Conservation (phyloP, 306 rosid species). For the Cicer yamashitae region DNA sequence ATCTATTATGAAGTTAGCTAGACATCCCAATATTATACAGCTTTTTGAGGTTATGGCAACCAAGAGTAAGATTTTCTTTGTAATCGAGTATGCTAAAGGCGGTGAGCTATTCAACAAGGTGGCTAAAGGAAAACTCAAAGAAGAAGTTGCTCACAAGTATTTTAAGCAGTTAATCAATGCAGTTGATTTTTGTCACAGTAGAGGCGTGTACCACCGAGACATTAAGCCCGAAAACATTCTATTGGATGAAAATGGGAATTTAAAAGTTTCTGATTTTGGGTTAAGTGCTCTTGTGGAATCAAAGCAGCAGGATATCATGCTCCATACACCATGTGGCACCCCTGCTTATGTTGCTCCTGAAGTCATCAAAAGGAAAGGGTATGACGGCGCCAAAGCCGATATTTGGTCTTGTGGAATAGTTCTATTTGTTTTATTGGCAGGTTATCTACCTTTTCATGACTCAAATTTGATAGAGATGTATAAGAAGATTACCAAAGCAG, state of each 20-base stretch:
- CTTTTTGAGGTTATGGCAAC: constrained; percentile 93
- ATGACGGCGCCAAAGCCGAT: constrained; percentile 93
- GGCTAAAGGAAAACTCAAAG: constrained; percentile 79
- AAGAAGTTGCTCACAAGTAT: constrained; percentile 71
- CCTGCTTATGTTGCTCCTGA: constrained; percentile 98
- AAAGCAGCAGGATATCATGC: constrained; percentile 65
- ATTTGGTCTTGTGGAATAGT: constrained; percentile 96
- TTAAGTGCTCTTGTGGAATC: constrained; percentile 78
- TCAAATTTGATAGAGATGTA: constrained; percentile 88
- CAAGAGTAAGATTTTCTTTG: constrained; percentile 83
- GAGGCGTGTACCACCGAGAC: constrained; percentile 92
- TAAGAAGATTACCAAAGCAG: constrained; percentile 78
- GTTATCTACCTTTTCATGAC: constrained; percentile 86
- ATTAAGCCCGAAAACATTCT: constrained; percentile 90
- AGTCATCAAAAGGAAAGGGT: constrained; percentile 78
- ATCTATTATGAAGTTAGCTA: constrained; percentile 74
- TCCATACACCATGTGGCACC: constrained; percentile 91
- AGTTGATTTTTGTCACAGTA: constrained; percentile 85
- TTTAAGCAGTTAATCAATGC: constrained; percentile 79
- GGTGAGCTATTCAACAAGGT: constrained; percentile 87
- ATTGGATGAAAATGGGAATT: constrained; percentile 75
- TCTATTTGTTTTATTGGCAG: constrained; percentile 80
- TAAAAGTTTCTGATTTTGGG: constrained; percentile 92
- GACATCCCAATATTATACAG: constrained; percentile 78
- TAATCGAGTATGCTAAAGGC: constrained; percentile 86